A percentile compares a stretch with the other conserved stretches of the same genome.
Evolutionary conservation across 1,284 basidiomycete species (phyloP).

Genomic region (Ustilago xerochloae): DNA sequence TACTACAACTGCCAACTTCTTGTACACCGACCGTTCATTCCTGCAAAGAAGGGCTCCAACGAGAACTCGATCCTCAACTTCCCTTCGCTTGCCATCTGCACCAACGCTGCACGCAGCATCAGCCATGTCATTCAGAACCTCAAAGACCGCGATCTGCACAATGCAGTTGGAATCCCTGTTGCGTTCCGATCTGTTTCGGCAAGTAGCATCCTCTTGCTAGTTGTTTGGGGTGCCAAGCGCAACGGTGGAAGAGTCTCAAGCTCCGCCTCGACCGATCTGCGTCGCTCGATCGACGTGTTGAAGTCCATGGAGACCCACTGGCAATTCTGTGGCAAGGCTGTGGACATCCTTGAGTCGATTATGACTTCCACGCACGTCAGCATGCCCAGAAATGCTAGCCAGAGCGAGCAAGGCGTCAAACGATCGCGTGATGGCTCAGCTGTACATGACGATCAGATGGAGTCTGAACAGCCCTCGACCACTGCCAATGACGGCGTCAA

Average conservation of each 20-base stretch:
- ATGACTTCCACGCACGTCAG: slow-evolving; percentile 41
- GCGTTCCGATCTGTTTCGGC: slow-evolving; percentile 40
- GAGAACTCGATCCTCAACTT: slow-evolving; percentile 57
- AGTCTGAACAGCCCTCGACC: background rate
- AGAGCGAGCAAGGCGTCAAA: slow-evolving; percentile 42
- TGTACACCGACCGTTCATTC: slow-evolving; percentile 63
- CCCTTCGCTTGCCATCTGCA: slow-evolving; percentile 62
- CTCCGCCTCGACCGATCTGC: slow-evolving; percentile 51
- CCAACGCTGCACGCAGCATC: slow-evolving; percentile 60
- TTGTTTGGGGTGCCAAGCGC: slow-evolving; percentile 54
- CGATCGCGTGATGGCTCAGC: slow-evolving; percentile 24
- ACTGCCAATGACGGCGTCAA: background rate
- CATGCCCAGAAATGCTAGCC: slow-evolving; percentile 11
- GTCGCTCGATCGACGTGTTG: slow-evolving; percentile 53
- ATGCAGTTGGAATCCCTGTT: slow-evolving; percentile 16
- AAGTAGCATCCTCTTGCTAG: slow-evolving; percentile 51
- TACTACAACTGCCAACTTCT: slow-evolving; percentile 61
- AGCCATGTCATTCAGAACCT: slow-evolving; percentile 54
- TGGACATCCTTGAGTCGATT: slow-evolving; percentile 46
- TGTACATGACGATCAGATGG: slow-evolving; percentile 8
- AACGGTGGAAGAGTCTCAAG: slow-evolving; percentile 50
- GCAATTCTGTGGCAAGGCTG: slow-evolving; percentile 48
- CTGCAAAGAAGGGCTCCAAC: slow-evolving; percentile 39
- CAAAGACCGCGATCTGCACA: slow-evolving; percentile 36
- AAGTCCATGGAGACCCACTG: slow-evolving; percentile 48